Evolutionary conservation across 441 rosid genomes (phyloP).

Genomic region (Adansonia madagascariensis): DNA sequence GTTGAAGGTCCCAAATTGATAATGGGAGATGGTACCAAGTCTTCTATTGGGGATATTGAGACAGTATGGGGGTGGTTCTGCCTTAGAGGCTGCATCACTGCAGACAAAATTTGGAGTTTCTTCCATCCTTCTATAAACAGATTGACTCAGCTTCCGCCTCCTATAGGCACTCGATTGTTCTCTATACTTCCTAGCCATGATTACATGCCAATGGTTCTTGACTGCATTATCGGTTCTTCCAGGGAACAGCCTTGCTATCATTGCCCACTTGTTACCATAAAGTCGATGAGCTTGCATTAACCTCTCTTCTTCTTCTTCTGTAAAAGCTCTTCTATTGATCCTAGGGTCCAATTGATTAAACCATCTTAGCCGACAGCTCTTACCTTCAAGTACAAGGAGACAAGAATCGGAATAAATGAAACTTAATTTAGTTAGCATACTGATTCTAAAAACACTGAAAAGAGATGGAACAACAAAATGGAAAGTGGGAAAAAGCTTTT

Average conservation of each 20-base stretch:
- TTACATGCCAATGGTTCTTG: constrained; percentile 92
- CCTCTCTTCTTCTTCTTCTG: constrained; percentile 84
- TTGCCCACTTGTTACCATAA: constrained; percentile 92
- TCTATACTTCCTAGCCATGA: constrained; percentile 81
- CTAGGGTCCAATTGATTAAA: constrained; percentile 88
- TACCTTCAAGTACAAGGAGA: constrained; percentile 44
- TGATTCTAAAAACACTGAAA: background rate
- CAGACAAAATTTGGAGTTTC: constrained; percentile 37
- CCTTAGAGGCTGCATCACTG: constrained; percentile 30
- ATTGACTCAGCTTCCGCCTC: constrained; percentile 58
- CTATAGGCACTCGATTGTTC: constrained; percentile 72
- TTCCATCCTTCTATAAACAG: constrained; percentile 42
- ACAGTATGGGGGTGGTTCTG: constrained; percentile 31
- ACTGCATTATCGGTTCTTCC: constrained; percentile 91
- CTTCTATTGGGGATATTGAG: constrained; percentile 29
- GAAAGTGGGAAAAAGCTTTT: background rate
- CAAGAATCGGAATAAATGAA: background rate
- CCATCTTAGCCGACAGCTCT: constrained; percentile 89
- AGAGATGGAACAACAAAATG: background rate
- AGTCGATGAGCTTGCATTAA: constrained; percentile 80
- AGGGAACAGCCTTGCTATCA: constrained; percentile 86
- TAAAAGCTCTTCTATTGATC: constrained; percentile 75
- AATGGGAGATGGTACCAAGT: constrained; percentile 33
- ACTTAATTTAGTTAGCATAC: background rate
- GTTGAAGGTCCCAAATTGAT: constrained; percentile 44